These are phyloP conservation scores for Pythium biforme DNA, from an alignment of 352 stramenopile genomes.

Conservation along the genomic window DNA sequence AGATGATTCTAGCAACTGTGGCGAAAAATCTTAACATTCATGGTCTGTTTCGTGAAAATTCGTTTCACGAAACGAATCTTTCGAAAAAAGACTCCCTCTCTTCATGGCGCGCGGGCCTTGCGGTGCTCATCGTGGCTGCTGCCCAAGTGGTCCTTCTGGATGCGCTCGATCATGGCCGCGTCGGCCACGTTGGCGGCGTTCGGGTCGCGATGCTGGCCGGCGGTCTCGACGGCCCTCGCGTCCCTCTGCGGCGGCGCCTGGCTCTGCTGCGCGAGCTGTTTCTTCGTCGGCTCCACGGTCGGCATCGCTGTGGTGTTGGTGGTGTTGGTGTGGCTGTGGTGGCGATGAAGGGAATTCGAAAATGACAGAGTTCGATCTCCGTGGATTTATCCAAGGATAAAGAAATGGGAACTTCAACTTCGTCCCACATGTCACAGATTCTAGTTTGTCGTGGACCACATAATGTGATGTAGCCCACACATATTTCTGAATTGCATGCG, in stretches of 20 bases:
- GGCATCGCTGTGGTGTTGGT: slow-evolving; percentile 19
- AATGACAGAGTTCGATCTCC: no score
- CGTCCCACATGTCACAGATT: slow-evolving; percentile 16
- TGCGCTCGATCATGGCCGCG: slow-evolving; percentile 17
- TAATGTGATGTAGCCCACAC: neutral
- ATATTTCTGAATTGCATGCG: slow-evolving; percentile 8
- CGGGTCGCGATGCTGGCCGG: neutral
- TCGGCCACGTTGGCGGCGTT: slow-evolving; percentile 11
- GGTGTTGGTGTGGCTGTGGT: neutral
- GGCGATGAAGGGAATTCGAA: no score
- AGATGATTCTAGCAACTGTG: neutral
- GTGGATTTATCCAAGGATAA: no score
- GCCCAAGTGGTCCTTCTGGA: slow-evolving; percentile 23
- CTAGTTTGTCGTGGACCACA: neutral
- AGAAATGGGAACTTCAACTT: slow-evolving; percentile 8
- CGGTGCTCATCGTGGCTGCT: slow-evolving; percentile 7
- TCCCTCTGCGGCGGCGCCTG: slow-evolving; percentile 14
- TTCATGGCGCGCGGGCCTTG: slow-evolving; percentile 18
- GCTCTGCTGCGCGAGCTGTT: slow-evolving; percentile 16
- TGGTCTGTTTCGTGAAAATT: neutral
- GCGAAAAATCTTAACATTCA: neutral
- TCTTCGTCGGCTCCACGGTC: slow-evolving; percentile 14
- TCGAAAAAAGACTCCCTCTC: no score
- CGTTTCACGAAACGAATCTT: neutral
- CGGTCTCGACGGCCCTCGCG: neutral